Base-by-base conservation (phyloP, 495 filamentous ascomycete species). In the Articulospora tetracladia region DNA sequence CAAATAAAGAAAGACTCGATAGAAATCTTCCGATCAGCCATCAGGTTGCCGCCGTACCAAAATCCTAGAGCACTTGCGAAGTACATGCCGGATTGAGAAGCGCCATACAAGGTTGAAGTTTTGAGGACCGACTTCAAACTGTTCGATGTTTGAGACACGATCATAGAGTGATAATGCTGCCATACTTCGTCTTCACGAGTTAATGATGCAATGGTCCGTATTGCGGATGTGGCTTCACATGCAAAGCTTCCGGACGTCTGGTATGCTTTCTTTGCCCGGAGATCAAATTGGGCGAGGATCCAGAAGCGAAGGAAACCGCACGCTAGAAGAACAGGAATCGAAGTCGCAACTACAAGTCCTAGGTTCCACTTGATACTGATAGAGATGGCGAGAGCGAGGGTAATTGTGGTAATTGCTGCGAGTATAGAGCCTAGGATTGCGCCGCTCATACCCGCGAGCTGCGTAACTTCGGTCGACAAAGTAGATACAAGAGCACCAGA, bases 281-380 rank as follows among this genome's bases (percentile, higher is more conserved):
- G 68, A 48, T 79, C 77, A 59, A 83, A 79, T 48, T 70, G 68
- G 34, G 72, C 74, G 65, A 83, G 78, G 20, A 83, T 72, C 0
- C 76, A 70, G 12, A 84, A 72, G 8, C 76, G 73, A 51, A 78
- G 69, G 63, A 80, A 82, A 7, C 78, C 80, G 2, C 77, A 77
- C 1, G 67, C 66, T 10, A 83, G 53, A 30, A 79, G 76, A 13
- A 81, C 50, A 0, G 80, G 81, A 63, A 81, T 74, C 0, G 77
- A 74, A 74, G 74, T 76, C 39, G 71, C 72, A 0, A 72, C 72
- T 6, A 85, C 78, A 0, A 84, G 70, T 3, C 76, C 78, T 1
- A 88, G 76, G 59, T 86, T 86, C 84, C 84, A 87, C 4, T 83
- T 85, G 53, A 85, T 73, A n/a, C 80, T 69, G 58, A 86, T 81